Evolutionary conservation across 805 yeast species (phyloP), one percentile per base, ranked within the genome.

Genomic region (Candida takata): DNA sequence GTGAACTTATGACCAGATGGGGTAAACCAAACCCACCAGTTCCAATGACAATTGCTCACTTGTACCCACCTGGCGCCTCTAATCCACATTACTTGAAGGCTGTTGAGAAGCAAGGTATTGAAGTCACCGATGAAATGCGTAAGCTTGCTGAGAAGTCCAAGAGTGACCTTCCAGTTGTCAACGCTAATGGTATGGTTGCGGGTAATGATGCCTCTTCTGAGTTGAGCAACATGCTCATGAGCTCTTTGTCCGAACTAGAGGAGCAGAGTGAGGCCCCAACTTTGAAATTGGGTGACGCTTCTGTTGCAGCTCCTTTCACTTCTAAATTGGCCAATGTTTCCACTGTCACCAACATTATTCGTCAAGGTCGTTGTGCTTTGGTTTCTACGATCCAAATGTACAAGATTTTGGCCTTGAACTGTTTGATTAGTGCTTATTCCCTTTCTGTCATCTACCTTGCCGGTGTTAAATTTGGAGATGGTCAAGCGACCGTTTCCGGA

Each of bases 341-440:
- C 37, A 81, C 98, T 37, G 96, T 92, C 37, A 84, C 95, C 35
- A 81, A 87, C 56, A 84, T 92, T 47, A 76, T 92, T 48, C 87
- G 98, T 64, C 97, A 92, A 69, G 98, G 98, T 47, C 86, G 98
- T 64, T 85, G 95, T 69, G 95, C 98, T 7, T 70, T 92, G 48
- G 96, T 92, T 30, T 85, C 96, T 13, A 92, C 98, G 8, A 88
- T 92, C 57, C 98, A 92, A 67, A 92, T 92, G 98, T 92, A 92
- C 74, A 92, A 92, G 68, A 92, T 92, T 54, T 68, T 92, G 57
- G 98, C 98, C 0, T 72, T 92, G 66, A 92, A 92, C 62, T 92
- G 97, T 74, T 71, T 92, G 68, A 87, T 92, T 62, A 81, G 95
- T 48, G 98, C 98, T 23, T 92, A 92, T 60, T 87, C 97, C 3